Evolutionary conservation across 2,329 filamentous ascomycete species (phyloP), one percentile per base, ranked within the genome.

Genomic region (Calycina herbarum): DNA sequence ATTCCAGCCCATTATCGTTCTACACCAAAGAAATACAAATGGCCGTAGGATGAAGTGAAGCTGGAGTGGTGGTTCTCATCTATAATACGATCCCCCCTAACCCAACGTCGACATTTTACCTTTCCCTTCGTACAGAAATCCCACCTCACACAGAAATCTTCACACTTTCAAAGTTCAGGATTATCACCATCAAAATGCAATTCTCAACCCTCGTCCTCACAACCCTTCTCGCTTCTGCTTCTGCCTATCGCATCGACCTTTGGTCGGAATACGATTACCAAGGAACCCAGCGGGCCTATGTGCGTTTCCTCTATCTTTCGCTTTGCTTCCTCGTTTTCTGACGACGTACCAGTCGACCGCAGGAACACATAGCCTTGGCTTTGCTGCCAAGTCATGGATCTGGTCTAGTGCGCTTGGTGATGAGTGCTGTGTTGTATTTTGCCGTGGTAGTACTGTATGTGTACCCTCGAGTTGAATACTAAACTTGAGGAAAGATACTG

Each of bases 361-460:
- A 3, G 57, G 57, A 31, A 20, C 57, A 31, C 57, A 59, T n/a
- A 33, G 5, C 6, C 27, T 59, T 33, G 29, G 29, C 5, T 59
- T 59, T 29, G 24, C 57, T 7, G 57, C 57, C 17, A 33, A 31
- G 10, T 59, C 57, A 13, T 59, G 57, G 57, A 59, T 59, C 13
- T 59, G 57, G 57, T 17, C 10, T 17, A 59, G 57, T 20, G 5
- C 57, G 11, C n/a, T 27, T n/a, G 57, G 57, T 35, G 57, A 59
- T 59, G 57, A 31, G 5, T 59, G 57, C 31, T 59, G 57, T 38
- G 57, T 59, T n/a, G 57, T 59, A 5, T 59, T 59, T 59, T 59
- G 57, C 15, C 24, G 57, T 17, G 57, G 29, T 17, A 59, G 57
- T n/a, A 35, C 31, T 5, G 57, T 59, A 40, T 5, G 31, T 31